A percentile compares a stretch with the other conserved stretches of the same genome.
Conservation (phyloP, 257 asterid genomes). For the Catharanthus roseus region DNA sequence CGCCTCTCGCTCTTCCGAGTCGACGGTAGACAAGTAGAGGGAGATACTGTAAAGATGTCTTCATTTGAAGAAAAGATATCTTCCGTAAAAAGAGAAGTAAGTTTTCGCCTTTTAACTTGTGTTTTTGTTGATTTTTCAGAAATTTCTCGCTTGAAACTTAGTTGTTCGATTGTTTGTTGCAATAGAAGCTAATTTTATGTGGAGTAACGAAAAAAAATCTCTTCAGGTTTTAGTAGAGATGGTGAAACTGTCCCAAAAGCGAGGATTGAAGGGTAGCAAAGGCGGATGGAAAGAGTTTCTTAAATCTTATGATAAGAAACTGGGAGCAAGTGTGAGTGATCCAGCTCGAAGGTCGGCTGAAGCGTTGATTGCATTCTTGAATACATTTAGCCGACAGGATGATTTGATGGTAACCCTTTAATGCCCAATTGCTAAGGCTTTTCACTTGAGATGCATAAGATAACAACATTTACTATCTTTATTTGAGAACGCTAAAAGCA, state of each 20-base stretch:
- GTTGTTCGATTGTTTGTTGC: too few relatives aligned
- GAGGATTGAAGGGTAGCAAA: constrained; percentile 34
- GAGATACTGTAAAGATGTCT: not conserved
- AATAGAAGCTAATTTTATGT: not conserved
- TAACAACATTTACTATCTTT: not conserved
- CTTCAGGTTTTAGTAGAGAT: constrained; percentile 37
- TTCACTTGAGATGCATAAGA: not conserved
- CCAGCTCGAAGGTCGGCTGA: constrained; percentile 71
- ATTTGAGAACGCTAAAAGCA: not conserved
- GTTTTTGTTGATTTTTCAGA: not conserved
- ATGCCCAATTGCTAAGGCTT: not conserved
- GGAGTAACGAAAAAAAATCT: not conserved
- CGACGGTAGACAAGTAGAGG: not conserved
- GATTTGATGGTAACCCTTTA: constrained; percentile 56
- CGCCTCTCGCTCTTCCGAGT: not conserved
- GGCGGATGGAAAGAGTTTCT: constrained; percentile 73
- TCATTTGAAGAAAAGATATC: constrained; percentile 15
- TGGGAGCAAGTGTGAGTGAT: constrained; percentile 80
- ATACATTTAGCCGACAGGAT: constrained; percentile 43
- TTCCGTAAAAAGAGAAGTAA: constrained; percentile 16
- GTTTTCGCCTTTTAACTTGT: not conserved
- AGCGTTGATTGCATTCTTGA: constrained; percentile 53
- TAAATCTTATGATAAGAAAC: constrained; percentile 51
- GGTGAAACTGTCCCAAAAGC: constrained; percentile 41
- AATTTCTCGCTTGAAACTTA: too few relatives aligned